phyloP scores from a whole-genome alignment of 164 flowering plant genomes.

The Protea cynaroides region DNA sequence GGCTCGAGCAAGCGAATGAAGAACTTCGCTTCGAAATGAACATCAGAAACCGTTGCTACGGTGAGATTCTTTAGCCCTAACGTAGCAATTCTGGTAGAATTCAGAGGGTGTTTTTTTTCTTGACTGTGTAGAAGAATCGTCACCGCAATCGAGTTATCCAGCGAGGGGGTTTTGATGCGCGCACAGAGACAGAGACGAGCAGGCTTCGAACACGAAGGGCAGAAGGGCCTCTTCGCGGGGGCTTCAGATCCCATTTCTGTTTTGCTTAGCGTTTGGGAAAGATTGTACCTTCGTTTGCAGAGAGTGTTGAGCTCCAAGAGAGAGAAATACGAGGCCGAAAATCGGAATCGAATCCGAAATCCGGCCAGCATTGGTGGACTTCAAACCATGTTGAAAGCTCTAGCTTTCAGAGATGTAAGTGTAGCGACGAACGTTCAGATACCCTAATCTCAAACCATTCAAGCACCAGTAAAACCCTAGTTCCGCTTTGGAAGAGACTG shows the following conservation, averaged over 20 bases:
- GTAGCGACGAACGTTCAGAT: too few species aligned
- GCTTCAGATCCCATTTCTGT: neutral
- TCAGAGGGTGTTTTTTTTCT: conserved; percentile 68
- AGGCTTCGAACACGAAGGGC: conserved; percentile 64
- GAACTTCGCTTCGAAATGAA: conserved; percentile 44
- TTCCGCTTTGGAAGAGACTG: too few species aligned
- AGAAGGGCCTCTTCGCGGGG: conserved; percentile 45
- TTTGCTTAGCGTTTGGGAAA: too few species aligned
- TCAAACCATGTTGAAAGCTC: conserved; percentile 2
- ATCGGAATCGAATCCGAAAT: neutral
- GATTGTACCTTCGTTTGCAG: neutral
- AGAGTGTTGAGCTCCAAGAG: neutral
- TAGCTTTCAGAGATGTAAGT: too few species aligned
- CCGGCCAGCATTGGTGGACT: conserved; percentile 3
- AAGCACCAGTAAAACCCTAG: too few species aligned
- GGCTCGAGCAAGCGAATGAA: conserved; percentile 24
- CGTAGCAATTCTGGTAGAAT: conserved; percentile 62
- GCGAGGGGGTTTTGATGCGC: conserved; percentile 35
- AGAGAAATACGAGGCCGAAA: neutral
- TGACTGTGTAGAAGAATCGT: conserved; percentile 72
- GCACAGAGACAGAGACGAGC: conserved; percentile 51
- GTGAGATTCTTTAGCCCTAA: conserved; percentile 61
- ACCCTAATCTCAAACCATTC: too few species aligned
- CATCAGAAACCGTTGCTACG: conserved; percentile 50
- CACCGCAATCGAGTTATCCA: conserved; percentile 46